Evolutionary conservation across 345 rosid genomes (phyloP), one percentile per base, ranked within the genome.

Genomic region (Salix koriyanagi): DNA sequence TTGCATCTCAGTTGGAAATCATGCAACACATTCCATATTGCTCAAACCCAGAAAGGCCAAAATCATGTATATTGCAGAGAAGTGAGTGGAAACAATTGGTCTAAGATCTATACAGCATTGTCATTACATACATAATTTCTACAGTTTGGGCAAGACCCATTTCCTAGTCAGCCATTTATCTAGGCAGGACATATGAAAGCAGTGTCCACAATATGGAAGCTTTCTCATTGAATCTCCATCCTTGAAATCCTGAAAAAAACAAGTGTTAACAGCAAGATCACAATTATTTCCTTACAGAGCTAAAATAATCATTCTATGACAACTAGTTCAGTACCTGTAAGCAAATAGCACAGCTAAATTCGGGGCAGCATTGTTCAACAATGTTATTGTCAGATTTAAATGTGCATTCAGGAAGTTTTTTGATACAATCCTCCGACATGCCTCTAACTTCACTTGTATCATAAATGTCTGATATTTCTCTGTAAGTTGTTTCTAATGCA

Each of bases 91-190:
- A 50, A 46, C 36, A 54, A 13, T 26, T 42, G 44, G 14, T 62
- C 21, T 46, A 46, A 15, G 58, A 54, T 34, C 62, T 30, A 39
- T 25, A 2, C 28, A n/a, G 67, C 28, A 0, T 71, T 46, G 42
- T 37, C 50, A 48, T 69, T 26, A 66, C 46, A 79, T 32, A 91
- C 84, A 68, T 60, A 64, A 32, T 82, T 82, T 85, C 97, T 85
- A 76, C 98, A 94, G 58, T 91, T 85, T n/a, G 98, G 98, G 39
- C 97, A 94, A 25, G 91, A 86, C 15, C 83, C 91, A 67, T 87
- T 87, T 86, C 70, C 81, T 76, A 25, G 67, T 70, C 16, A 94
- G 77, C 98, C 98, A 94, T 71, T 81, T 77, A 81, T 94, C 97
- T 78, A 92, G 70, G 80, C 96, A 94, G 4, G 72, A 81, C 83